Base-by-base conservation (phyloP, 345 rosid species). In the Ceriops tagal region DNA sequence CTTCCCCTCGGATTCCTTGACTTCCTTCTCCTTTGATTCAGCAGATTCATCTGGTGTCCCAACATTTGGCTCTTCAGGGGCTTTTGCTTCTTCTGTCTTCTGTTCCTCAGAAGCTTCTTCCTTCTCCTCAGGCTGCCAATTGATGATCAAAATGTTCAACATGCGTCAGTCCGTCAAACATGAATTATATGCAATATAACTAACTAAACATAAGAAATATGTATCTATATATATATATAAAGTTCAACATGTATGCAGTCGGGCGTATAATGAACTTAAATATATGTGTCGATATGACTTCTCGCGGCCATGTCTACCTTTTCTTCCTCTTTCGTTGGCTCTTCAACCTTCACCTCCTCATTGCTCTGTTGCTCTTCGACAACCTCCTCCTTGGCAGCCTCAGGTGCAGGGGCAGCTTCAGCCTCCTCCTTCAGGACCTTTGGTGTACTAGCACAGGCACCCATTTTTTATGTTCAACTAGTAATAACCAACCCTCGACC, bases 401-500 rank as follows among this genome's bases (percentile, higher is more conserved):
- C 66, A 3, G 53, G 66, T 18, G n/a, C 22, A 3, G 67, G 56
- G 30, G 67, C 56, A 0, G 18, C 49, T 3, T 11, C 49, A 11
- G 18, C 47, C 3, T 47, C 67, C 0, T 8, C n/a, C 56, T 64
- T 27, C 67, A 43, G 27, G 22, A 15, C 55, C 55, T 64, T 64
- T 0, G 67, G 67, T 27, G 55, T 53, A 18, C 67, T 47, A 64
- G 67, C 67, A 27, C 67, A 64, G 56, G 55, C 67, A 43, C 67
- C 67, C 67, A 64, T 47, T 6, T 3, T 64, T 26, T 22, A 27
- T 46, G 15, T 0, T 64, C 55, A 26, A 26, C 18, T 10, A 63
- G n/a, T 63, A 1, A 43, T 1, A 46, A 15, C 27, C 35, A 4
- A 24, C 3, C 64, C 46, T 5, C 19, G 9, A 34, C 1, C 9